A percentile compares a stretch with the other conserved stretches of the same genome.
These are phyloP conservation scores for Gamsiella multidivaricata DNA, from an alignment of 192 early-diverging fungal species.

Conservation along the genomic window DNA sequence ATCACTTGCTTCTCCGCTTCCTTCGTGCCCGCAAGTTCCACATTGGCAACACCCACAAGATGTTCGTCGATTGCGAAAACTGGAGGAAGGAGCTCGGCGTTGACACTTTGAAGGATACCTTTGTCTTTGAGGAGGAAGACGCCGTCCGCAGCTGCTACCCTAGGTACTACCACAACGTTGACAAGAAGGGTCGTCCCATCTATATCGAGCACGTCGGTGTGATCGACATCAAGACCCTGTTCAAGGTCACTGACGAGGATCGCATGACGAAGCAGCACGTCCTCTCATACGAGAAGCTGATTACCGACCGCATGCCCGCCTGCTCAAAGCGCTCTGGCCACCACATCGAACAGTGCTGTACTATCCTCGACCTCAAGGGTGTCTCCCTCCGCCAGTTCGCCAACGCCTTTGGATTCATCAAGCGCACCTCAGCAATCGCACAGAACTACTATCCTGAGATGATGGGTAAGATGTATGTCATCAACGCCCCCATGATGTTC, in stretches of 20 bases:
- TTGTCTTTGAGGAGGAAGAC: constrained; percentile 74
- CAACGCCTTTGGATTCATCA: constrained; percentile 70
- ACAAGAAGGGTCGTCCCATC: constrained; percentile 78
- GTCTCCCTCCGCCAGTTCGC: constrained; percentile 74
- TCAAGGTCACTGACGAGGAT: constrained; percentile 72
- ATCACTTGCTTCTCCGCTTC: constrained; percentile 77
- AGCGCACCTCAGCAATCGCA: constrained; percentile 74
- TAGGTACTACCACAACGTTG: constrained; percentile 81
- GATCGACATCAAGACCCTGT: constrained; percentile 72
- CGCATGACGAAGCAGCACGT: constrained; percentile 80
- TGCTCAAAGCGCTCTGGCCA: constrained; percentile 67
- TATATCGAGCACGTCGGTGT: constrained; percentile 79
- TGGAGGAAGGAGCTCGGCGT: constrained; percentile 75
- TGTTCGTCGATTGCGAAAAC: constrained; percentile 74
- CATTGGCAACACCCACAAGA: constrained; percentile 71
- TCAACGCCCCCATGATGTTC: constrained; percentile 85
- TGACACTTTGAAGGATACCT: constrained; percentile 64
- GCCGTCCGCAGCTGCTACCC: constrained; percentile 75
- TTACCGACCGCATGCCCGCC: constrained; percentile 72
- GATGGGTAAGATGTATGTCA: constrained; percentile 85
- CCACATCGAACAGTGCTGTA: constrained; percentile 74
- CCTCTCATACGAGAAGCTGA: constrained; percentile 76
- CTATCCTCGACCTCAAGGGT: constrained; percentile 81
- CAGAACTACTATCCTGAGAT: constrained; percentile 88
- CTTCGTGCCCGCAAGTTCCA: constrained; percentile 80